A percentile compares a stretch with the other conserved stretches of the same genome.
phyloP scores from a whole-genome alignment of 306 rosid genomes.

The Neltuma alba region DNA sequence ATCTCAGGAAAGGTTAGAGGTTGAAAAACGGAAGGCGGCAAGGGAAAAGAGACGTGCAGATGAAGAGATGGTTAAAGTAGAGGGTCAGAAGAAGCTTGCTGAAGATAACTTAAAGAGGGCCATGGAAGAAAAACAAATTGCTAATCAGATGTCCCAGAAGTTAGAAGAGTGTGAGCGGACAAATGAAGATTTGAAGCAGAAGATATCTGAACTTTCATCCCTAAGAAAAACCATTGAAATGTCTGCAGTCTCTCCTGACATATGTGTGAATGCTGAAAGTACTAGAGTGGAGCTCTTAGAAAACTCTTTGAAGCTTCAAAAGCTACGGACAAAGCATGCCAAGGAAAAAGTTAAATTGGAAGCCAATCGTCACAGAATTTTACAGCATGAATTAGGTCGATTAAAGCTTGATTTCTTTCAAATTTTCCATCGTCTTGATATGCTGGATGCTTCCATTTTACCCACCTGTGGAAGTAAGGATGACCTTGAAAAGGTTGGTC shows the following conservation, averaged over 20 bases:
- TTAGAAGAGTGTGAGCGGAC: slow-evolving; percentile 53
- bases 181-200: slow-evolving; percentile 54
- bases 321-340: slow-evolving; percentile 56
- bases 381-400: slow-evolving; percentile 59
- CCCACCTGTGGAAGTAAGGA: slow-evolving; percentile 45
- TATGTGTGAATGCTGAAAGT: slow-evolving; percentile 41
- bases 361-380: slow-evolving; percentile 47
- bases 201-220: slow-evolving; percentile 50
- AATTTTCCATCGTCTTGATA: slow-evolving; percentile 58
- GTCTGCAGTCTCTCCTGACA: slow-evolving; percentile 39
- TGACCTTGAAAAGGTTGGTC: slow-evolving; percentile 68
- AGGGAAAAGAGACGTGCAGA: slow-evolving; percentile 52
- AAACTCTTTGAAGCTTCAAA: slow-evolving; percentile 65
- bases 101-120: slow-evolving; percentile 63
- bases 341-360: slow-evolving; percentile 62
- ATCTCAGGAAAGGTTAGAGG: slow-evolving; percentile 56
- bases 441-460: slow-evolving; percentile 53
- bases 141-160: slow-evolving; percentile 60
- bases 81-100: slow-evolving; percentile 54
- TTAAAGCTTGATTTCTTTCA: slow-evolving; percentile 64
- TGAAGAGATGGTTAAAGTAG: slow-evolving; percentile 46
- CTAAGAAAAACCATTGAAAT: slow-evolving; percentile 45
- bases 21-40: slow-evolving; percentile 50
- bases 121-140: slow-evolving; percentile 55
- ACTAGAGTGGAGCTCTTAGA: slow-evolving; percentile 60